These are phyloP conservation scores for Alternaria longipes DNA, from an alignment of 2,329 filamentous ascomycete genomes.

Conservation along the genomic window DNA sequence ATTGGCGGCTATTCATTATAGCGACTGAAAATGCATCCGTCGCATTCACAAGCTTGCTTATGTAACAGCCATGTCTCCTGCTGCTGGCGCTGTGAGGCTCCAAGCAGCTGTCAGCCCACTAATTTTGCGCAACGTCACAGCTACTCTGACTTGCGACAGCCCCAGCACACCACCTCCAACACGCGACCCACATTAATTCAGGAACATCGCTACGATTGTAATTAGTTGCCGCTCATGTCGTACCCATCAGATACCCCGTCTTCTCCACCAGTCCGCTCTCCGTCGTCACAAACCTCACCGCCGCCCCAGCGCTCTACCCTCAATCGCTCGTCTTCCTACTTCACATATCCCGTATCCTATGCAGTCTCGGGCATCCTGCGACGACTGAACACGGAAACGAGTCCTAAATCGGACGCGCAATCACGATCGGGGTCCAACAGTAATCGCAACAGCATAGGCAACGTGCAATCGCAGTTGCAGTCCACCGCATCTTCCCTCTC, in stretches of 20 bases:
- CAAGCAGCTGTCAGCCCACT: constrained; percentile 36
- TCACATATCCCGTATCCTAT: constrained; percentile 61
- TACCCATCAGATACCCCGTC: constrained; percentile 30
- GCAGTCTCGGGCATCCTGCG: constrained; percentile 59
- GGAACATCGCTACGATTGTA: constrained; percentile 15
- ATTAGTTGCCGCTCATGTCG: constrained; percentile 37
- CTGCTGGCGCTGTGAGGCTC: constrained; percentile 9
- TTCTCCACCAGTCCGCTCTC: constrained; percentile 23
- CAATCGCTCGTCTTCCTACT: constrained; percentile 53
- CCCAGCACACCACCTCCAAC: constrained; percentile 28
- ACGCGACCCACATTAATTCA: constrained; percentile 38
- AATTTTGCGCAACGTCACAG: constrained; percentile 40
- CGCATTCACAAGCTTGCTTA: constrained; percentile 6
- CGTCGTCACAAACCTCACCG: constrained; percentile 17
- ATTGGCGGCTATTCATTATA: constrained; percentile 3
- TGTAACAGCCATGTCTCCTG: constrained; percentile 14
- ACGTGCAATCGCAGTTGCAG: constrained; percentile 32
- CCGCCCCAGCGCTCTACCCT: constrained; percentile 21
- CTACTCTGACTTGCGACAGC: constrained; percentile 25
- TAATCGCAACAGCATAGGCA: constrained; percentile 17
- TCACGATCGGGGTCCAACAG: constrained; percentile 19
- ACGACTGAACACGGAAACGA: constrained; percentile 57
- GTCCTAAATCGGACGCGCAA: constrained; percentile 17
- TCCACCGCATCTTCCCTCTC: constrained; percentile 36
- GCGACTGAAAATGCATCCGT: constrained; percentile 2